Percentiles rank a stretch among this genome's conserved stretches.
Evolutionary conservation across 1,139 yeast genomes (phyloP).

Genomic region (Diutina rugosa): DNA sequence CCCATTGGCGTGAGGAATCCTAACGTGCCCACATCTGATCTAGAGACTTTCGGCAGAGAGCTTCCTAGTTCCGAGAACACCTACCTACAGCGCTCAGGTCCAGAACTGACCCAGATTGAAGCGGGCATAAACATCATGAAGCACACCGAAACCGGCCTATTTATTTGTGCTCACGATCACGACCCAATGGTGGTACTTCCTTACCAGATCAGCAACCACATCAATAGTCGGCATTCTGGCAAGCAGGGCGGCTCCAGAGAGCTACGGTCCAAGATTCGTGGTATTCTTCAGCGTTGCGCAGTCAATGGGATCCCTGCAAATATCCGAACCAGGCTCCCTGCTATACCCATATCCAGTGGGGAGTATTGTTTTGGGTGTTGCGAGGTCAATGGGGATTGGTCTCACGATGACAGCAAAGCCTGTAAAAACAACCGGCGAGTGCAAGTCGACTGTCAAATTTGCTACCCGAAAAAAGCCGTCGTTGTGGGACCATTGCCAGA

Average conservation of each 20-base stretch:
- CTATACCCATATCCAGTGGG: not conserved
- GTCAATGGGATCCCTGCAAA: not conserved
- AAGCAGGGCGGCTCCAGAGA: not conserved
- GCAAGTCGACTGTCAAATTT: too few species aligned
- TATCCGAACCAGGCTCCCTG: not conserved
- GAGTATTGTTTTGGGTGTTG: not conserved
- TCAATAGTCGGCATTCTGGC: not conserved
- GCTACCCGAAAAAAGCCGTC: too few species aligned
- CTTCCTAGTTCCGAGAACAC: too few species aligned
- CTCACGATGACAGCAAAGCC: too few species aligned
- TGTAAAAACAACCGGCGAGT: too few species aligned
- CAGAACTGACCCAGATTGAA: not conserved
- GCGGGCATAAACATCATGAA: not conserved
- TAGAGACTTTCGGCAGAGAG: too few species aligned
- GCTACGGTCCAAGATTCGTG: not conserved
- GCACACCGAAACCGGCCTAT: not conserved
- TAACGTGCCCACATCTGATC: too few species aligned
- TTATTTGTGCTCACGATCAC: not conserved
- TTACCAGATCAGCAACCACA: not conserved
- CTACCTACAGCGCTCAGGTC: too few species aligned
- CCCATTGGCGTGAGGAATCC: too few species aligned
- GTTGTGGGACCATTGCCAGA: too few species aligned
- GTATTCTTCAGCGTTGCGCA: not conserved
- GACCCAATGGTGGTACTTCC: not conserved
- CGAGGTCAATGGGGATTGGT: not conserved